A percentile compares a stretch with the other conserved stretches of the same genome.
phyloP scores from a whole-genome alignment of 2,329 filamentous ascomycete genomes.

The Pyrenochaeta sp. region DNA sequence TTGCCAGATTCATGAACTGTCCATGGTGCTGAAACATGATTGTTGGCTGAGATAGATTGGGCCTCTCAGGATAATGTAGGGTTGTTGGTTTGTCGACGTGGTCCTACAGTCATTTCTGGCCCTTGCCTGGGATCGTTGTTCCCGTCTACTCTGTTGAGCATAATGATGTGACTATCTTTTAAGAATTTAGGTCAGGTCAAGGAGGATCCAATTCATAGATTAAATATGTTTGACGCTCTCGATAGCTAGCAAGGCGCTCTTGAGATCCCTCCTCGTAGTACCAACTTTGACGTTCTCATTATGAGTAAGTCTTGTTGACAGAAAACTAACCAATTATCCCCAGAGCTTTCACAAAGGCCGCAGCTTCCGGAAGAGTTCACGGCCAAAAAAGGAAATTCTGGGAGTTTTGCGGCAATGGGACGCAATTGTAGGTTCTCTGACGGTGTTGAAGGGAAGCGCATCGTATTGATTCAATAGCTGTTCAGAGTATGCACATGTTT shows the following conservation, averaged over 20 bases:
- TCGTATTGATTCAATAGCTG: no score
- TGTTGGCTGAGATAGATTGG: conserved; percentile 12
- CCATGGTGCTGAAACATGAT: conserved; percentile 19
- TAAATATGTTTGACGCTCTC: conserved; percentile 56
- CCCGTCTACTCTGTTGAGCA: conserved; percentile 15
- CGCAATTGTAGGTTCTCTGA: no score
- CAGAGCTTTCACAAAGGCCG: conserved; percentile 60
- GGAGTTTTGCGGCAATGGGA: no score
- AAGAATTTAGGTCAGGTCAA: conserved; percentile 14
- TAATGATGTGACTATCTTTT: no score
- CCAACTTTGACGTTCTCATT: conserved; percentile 63
- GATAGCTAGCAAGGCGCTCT: conserved; percentile 65
- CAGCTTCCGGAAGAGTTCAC: no score
- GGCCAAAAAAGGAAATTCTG: no score
- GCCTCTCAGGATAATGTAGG: conserved; percentile 23
- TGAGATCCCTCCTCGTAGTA: conserved; percentile 64
- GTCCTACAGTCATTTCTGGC: conserved; percentile 16
- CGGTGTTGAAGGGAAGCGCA: no score
- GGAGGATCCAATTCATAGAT: conserved; percentile 58
- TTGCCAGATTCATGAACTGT: conserved; percentile 16
- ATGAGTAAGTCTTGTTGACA: conserved; percentile 57
- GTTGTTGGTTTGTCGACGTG: conserved; percentile 24
- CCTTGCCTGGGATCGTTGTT: conserved; percentile 18
- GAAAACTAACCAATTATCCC: conserved; percentile 62
- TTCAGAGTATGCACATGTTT: no score